Conservation (phyloP, 2,329 filamentous ascomycete species). For the Fusarium beomiforme region DNA sequence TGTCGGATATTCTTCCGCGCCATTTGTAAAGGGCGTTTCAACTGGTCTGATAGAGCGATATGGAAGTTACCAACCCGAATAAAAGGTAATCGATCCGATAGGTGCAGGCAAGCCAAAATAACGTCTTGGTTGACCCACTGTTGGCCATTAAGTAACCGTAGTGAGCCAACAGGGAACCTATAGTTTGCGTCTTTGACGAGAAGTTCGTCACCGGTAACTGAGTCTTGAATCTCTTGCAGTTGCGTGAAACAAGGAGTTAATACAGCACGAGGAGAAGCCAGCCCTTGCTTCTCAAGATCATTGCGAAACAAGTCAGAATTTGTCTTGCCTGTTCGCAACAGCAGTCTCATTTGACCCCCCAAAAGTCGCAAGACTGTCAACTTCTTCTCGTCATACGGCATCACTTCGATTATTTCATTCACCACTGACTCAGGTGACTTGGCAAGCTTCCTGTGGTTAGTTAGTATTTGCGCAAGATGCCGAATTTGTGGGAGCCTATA, state of each 20-base stretch:
- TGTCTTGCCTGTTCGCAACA: background rate
- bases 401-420: background rate
- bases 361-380: background rate
- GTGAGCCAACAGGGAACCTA: background rate
- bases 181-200: background rate
- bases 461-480: background rate
- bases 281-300: background rate
- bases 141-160: background rate
- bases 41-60: background rate
- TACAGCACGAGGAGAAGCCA: background rate
- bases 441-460: background rate
- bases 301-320: background rate
- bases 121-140: background rate
- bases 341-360: background rate
- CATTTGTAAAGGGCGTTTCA: background rate
- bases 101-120: background rate
- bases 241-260: background rate
- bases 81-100: background rate
- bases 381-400: background rate
- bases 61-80: background rate
- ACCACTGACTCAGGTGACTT: background rate
- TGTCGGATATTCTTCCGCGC: background rate
- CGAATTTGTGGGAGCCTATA: background rate
- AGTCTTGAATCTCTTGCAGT: background rate
- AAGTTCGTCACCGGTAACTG: background rate